phyloP scores from a whole-genome alignment of 352 stramenopile species.

The Vaucheria bursata region DNA sequence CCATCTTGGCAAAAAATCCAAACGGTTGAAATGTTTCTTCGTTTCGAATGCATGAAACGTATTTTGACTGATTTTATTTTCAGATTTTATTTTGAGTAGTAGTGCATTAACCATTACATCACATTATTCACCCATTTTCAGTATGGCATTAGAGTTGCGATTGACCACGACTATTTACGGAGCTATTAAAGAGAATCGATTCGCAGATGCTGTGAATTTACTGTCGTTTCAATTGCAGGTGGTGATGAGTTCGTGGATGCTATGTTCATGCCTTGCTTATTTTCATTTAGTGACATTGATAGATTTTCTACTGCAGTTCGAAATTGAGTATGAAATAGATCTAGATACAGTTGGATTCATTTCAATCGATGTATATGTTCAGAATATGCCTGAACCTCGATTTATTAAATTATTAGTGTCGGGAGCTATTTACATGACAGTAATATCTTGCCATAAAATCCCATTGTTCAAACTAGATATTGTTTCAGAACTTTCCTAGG shows the following conservation, averaged over 20 bases:
- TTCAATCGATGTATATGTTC: slow-evolving; percentile 9
- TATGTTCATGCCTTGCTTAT: not conserved
- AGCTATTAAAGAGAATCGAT: slow-evolving; percentile 84
- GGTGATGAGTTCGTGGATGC: no score
- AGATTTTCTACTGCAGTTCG: not conserved
- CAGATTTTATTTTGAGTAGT: no score
- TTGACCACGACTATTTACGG: slow-evolving; percentile 88
- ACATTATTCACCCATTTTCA: no score
- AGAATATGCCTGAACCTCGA: slow-evolving; percentile 2
- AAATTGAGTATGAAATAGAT: not conserved
- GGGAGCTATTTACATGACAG: not conserved
- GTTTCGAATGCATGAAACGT: no score
- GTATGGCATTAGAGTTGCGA: slow-evolving; percentile 45
- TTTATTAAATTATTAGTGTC: slow-evolving; percentile 1
- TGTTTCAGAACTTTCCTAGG: slow-evolving; percentile 75
- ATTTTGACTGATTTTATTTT: no score
- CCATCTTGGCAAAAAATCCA: no score
- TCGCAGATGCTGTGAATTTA: slow-evolving; percentile 78
- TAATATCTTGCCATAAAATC: not conserved
- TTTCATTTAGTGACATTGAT: slow-evolving; percentile 7
- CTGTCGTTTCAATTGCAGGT: slow-evolving; percentile 67
- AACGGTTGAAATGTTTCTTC: no score
- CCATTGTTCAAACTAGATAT: slow-evolving; percentile 7
- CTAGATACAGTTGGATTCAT: not conserved
- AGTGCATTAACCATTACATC: no score